Base-by-base conservation (phyloP, 768 basidiomycete genomes). In the Sutorius australiensis region DNA sequence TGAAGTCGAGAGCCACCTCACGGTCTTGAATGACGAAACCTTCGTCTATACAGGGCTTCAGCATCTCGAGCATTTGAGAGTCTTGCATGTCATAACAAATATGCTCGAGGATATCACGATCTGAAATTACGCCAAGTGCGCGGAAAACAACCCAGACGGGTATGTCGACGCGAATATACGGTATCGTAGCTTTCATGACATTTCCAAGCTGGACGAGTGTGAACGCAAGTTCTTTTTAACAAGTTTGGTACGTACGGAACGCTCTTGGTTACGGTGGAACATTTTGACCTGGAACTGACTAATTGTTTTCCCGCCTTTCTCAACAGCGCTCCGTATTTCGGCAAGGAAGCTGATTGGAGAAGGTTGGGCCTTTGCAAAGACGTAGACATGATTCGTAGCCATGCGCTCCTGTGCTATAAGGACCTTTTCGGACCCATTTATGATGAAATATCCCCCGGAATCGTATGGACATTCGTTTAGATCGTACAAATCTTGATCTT, bases 401-500 rank as follows among this genome's bases (percentile, higher is more conserved):
- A 98, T 98, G 48, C 97, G 86, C 70, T 99, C 97, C 71, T 99
- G 97, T 2, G 97, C 97, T 70, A 99, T 99, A 56, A 99, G 78
- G n/a, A 99, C 97, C 72, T 99, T 99, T 70, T 99, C 97, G 3
- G 97, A 98, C 12, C 97, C 97, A 61, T 98, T 98, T 75, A 99
- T 98, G 67, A 99, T 92, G 70, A 99, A 99, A 70, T 99, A 99
- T 45, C 97, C 97, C 70, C 97, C 97, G 36, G 94, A 93, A 72
- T 99, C 97, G 65, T 95, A 95, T 6, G 95, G 95, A 67, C 97
- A 99, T 73, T 99, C 97, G 66, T 97, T 98, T 60, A 98, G 74
- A 63, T 94, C 90, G 68, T 86, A 92, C 44, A 95, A 75, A 58
- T 92, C 89, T 57, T 82, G 80, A 45, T 95, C 91, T 59, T 80